Base-by-base conservation (phyloP, 1,139 yeast genomes). In the Arxiozyma bovina region DNA sequence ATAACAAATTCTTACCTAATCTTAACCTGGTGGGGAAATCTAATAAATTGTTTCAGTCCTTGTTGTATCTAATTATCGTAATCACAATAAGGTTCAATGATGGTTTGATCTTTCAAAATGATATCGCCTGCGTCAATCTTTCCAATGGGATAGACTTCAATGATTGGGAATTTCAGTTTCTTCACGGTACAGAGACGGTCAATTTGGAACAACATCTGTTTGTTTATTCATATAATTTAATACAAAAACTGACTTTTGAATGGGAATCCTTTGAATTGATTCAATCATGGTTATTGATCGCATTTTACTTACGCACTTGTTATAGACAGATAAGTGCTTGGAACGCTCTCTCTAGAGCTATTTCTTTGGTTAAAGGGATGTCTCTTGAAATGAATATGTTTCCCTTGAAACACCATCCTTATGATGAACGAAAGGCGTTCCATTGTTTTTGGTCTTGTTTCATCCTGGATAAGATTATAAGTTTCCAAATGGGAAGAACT, bases 221-320 rank as follows among this genome's bases (percentile, higher is more conserved):
- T 67, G 77, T 76, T 57, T 78, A 77, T 56, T 76, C 80, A 5
- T 71, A 78, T 64, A 66, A 70, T 25, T 76, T 82, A 15, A 70
- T 82, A 7, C 70, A 74, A 22, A 74, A 76, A 20, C 69, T 83
- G 50, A 73, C 82, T 48, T 82, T 82, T 65, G 86, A 83, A 64
- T 83, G 87, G 87, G 86, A 82, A 63, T 77, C 83, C 22, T 76
- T 80, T 57, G 89, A 83, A 63, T 73, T 83, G 58, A 76, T 82
- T 43, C 89, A 83, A 63, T 75, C 81, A 45, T 82, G 87, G 85
- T 66, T 82, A 17, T 67, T 83, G 34, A 74, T 80, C 38, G 68
- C 82, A 0, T 61, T 82, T 22, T 83, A 82, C 61, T 67, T 83
- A 45, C 70, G 89, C 47, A 69, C 79, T 2, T 70, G 80, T 42